A percentile compares a stretch with the other conserved stretches of the same genome.
Conservation (phyloP, 2,329 filamentous ascomycete genomes). For the Tolypocladium ovalisporum region DNA sequence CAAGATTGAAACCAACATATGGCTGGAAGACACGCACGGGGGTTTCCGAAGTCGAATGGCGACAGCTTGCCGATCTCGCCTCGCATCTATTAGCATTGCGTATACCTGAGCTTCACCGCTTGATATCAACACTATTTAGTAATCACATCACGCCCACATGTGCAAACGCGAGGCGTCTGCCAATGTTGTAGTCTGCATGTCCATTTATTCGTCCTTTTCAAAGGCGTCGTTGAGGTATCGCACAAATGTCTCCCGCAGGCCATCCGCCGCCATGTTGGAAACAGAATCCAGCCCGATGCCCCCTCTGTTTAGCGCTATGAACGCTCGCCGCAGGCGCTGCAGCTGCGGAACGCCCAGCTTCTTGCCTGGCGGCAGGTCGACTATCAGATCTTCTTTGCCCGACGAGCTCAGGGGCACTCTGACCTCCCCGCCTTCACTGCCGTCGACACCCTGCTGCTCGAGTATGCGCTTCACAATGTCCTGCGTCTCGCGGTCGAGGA, state of each 20-base stretch:
- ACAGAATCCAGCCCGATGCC: slow-evolving; percentile 50
- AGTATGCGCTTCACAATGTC: slow-evolving; percentile 61
- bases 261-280: slow-evolving; percentile 39
- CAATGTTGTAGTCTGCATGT: neutral
- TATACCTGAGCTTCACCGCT: no score
- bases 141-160: neutral
- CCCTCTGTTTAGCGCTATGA: slow-evolving; percentile 63
- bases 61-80: no score
- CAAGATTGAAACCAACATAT: no score
- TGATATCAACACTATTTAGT: no score
- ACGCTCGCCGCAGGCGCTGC: slow-evolving; percentile 67
- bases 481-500: slow-evolving; percentile 69
- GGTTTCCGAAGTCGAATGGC: no score
- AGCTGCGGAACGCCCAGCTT: slow-evolving; percentile 63
- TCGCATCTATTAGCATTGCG: no score
- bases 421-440: slow-evolving; percentile 47
- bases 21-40: no score
- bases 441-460: slow-evolving; percentile 59
- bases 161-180: neutral
- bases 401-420: slow-evolving; percentile 27
- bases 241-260: slow-evolving; percentile 53
- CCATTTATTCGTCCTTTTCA: slow-evolving; percentile 36
- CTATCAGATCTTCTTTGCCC: slow-evolving; percentile 36
- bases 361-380: slow-evolving; percentile 52
- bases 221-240: slow-evolving; percentile 57